A percentile compares a stretch with the other conserved stretches of the same genome.
These are phyloP conservation scores for Capsaspora owczarzaki DNA, from an alignment of 78 protist species.

Conservation along the genomic window DNA sequence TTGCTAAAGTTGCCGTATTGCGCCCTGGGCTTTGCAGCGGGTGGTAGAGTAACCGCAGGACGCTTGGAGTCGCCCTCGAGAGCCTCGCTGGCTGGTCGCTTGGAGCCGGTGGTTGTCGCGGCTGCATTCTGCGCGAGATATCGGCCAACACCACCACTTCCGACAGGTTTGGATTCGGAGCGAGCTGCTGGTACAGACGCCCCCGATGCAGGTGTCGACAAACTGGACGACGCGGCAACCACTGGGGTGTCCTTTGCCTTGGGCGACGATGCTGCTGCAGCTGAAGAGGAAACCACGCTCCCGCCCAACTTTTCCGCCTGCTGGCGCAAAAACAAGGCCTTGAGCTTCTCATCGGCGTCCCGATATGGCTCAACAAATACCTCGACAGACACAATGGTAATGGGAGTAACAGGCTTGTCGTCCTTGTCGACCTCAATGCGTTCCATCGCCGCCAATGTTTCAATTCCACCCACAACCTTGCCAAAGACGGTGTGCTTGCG, in stretches of 20 bases:
- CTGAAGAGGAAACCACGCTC: neutral
- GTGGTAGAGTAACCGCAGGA: too few relatives aligned
- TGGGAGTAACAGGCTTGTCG: neutral
- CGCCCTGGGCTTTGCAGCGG: too few relatives aligned
- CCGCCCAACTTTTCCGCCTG: neutral
- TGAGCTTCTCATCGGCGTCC: neutral
- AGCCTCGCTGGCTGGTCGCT: too few relatives aligned
- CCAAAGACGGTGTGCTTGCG: constrained; percentile 73
- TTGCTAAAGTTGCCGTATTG: neutral
- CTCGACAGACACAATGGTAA: neutral
- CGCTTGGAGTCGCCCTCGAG: too few relatives aligned
- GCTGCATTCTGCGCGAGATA: too few relatives aligned
- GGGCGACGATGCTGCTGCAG: neutral
- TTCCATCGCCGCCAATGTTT: constrained; percentile 48
- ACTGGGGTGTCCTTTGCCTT: neutral
- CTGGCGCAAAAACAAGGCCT: neutral
- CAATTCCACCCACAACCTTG: constrained; percentile 55
- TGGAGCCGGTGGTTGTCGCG: too few relatives aligned
- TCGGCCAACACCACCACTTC: too few relatives aligned
- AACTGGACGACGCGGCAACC: too few relatives aligned
- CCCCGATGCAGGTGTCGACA: too few relatives aligned
- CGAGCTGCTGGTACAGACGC: too few relatives aligned
- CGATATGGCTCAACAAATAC: neutral
- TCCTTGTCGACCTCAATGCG: constrained; percentile 10
- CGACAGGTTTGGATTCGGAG: too few relatives aligned